Base-by-base conservation (phyloP, 2,329 filamentous ascomycete species). In the Alternaria alternata region DNA sequence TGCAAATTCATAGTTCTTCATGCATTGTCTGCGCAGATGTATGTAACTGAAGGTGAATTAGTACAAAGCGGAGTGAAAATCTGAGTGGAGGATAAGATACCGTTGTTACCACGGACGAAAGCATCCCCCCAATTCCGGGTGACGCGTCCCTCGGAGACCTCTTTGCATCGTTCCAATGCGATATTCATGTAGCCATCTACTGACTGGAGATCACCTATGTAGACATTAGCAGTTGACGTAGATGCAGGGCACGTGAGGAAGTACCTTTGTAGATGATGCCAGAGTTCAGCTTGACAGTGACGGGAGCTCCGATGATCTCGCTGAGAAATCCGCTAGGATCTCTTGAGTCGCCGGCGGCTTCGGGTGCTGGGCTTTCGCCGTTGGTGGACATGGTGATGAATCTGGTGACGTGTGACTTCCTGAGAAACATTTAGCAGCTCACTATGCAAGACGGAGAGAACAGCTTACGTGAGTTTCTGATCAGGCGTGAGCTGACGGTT, bases 161-260 rank as follows among this genome's bases (percentile, higher is more conserved):
- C 95, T 67, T 92, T 90, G 20, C 93, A 96, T 82, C 97, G 95
- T 80, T 99, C 95, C 30, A 99, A 87, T 12, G 95, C 94, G 78
- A 99, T 97, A 82, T 99, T 99, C 95, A 99, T 99, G 82, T 98
- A 99, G 53, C 95, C 95, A 79, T 99, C 95, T 51, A 99, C 94
- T 0, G 94, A 97, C 78, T 98, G 94, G 38, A 98, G 86, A 78
- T 97, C 93, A 70, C 95, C 94, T 97, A 64, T 2, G 34, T 7
- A 16, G 7, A 8, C n/a, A 47, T 70, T 47, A 71, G 59, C 51
- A 28, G 46, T 30, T 9, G 47, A 30, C 24, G 22, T 42, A 12
- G 22, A 39, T 32, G 36, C 51, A 11, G 30, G 34, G 43, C 41
- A 63, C 48, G 53, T 59, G 52, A 16, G 36, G 7, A 63, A 60